Base-by-base conservation (phyloP, 1,284 basidiomycete species). In the Boletus mariae region DNA sequence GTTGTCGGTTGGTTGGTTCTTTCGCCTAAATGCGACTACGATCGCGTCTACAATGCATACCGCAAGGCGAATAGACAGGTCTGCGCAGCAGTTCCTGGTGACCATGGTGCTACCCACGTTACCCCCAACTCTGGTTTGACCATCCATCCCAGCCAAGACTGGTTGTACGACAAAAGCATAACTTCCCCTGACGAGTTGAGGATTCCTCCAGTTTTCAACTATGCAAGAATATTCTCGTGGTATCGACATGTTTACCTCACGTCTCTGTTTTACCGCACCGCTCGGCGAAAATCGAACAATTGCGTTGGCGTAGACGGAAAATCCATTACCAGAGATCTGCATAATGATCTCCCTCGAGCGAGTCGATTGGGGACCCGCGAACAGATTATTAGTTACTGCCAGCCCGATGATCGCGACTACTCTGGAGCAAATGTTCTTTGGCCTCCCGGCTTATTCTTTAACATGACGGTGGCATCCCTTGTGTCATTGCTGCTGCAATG, bases 1-100 rank as follows among this genome's bases (percentile, higher is more conserved):
- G 74, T 79, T 34, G 57, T 74, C 1, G 65, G 68, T n/a, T 76
- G 76, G 73, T 57, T 78, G 20, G 63, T 71, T 51, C 61, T 76
- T n/a, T 73, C 71, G 0, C 75, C 75, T 0, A 74, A 75, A 56
- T 77, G 73, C 45, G 69, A 75, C 49, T 62, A 66, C 13, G 35
- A n/a, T 1, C 68, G 70, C 1, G 57, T 77, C 6, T 54, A 56
- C 1, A 55, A 58, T 5, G 73, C 72, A 1, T 54, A 73, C 29
- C 34, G 65, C 8, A 59, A 60, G 15, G 72, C 71, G 0, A 73
- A 75, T 49, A 50, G 45, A 28, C 55, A 58, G 0, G 53, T 31
- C 9, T 10, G 31, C 25, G 49, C 48, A 11, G 54, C 54, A 28
- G 23, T 54, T n/a, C 4, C 41, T 5, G 2, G 1, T 9, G 55